A percentile compares a stretch with the other conserved stretches of the same genome.
Conservation (phyloP, 768 basidiomycete genomes). For the Candolleomyces aberdarensis region DNA sequence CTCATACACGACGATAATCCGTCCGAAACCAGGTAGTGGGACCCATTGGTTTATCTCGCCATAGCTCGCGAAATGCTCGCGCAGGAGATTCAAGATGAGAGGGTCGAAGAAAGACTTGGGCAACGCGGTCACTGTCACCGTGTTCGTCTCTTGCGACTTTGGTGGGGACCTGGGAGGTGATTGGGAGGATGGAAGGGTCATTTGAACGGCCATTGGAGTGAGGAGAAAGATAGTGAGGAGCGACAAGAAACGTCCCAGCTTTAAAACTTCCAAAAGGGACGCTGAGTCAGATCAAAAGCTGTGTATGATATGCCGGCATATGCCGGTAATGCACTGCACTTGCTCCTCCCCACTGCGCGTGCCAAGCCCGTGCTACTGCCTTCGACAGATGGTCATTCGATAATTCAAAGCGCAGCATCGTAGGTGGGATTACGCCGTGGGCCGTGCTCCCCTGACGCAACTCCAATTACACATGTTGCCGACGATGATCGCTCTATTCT, state of each 20-base stretch:
- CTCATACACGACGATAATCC: conserved; percentile 80
- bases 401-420: background rate
- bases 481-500: too few species aligned
- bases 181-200: conserved; percentile 11
- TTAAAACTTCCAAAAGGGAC: background rate
- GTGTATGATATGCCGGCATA: background rate
- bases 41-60: conserved; percentile 91
- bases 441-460: too few species aligned
- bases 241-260: background rate
- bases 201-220: conserved; percentile 4
- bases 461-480: too few species aligned
- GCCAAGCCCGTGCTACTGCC: background rate
- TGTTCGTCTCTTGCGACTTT: conserved; percentile 58
- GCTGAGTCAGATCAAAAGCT: background rate
- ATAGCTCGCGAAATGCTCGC: conserved; percentile 68
- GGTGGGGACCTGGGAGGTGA: conserved; percentile 17
- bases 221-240: background rate
- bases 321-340: background rate
- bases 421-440: too few species aligned
- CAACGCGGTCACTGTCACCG: conserved; percentile 76
- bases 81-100: conserved; percentile 60
- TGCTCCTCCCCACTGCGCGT: background rate
- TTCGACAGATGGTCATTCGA: background rate
- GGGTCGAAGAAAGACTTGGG: conserved; percentile 79
- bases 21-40: conserved; percentile 74